A percentile compares a stretch with the other conserved stretches of the same genome.
Evolutionary conservation across 306 rosid genomes (phyloP).

Genomic region (Pueraria montana): DNA sequence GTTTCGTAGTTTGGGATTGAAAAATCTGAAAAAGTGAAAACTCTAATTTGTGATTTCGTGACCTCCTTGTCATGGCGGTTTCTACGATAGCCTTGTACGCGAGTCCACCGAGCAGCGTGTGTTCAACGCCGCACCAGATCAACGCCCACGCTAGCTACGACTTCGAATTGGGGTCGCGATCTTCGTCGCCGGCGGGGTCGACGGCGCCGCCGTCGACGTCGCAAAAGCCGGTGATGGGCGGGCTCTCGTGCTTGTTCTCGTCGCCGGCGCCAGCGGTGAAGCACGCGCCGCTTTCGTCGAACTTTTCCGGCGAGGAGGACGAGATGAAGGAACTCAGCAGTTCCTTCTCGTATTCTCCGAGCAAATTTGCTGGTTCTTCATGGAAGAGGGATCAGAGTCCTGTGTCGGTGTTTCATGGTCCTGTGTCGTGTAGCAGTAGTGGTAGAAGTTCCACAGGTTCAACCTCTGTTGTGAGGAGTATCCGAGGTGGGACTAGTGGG

Average conservation of each 20-base stretch:
- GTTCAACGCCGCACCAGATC: constrained; percentile 83
- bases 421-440: constrained; percentile 71
- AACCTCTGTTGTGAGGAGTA: background rate
- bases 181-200: constrained; percentile 67
- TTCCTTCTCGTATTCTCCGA: constrained; percentile 77
- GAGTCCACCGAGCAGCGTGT: constrained; percentile 88
- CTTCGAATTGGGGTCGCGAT: constrained; percentile 79
- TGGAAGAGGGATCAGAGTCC: constrained; percentile 90
- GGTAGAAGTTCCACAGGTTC: background rate
- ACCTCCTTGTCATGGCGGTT: constrained; percentile 64
- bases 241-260: constrained; percentile 83
- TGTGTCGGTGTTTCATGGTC: constrained; percentile 89
- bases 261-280: constrained; percentile 63
- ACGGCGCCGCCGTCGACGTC: constrained; percentile 71
- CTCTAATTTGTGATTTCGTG: constrained; percentile 31
- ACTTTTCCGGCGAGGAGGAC: constrained; percentile 70
- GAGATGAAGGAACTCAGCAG: constrained; percentile 83
- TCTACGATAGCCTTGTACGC: constrained; percentile 90
- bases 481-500: constrained; percentile 58
- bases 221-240: constrained; percentile 78
- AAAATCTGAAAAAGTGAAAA: constrained; percentile 45
- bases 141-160: constrained; percentile 74
- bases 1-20: constrained; percentile 33
- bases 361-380: constrained; percentile 66
- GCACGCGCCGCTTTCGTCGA: constrained; percentile 66